Evolutionary conservation across 2,329 filamentous ascomycete genomes (phyloP).

Genomic region (Microcyclospora pomicola): DNA sequence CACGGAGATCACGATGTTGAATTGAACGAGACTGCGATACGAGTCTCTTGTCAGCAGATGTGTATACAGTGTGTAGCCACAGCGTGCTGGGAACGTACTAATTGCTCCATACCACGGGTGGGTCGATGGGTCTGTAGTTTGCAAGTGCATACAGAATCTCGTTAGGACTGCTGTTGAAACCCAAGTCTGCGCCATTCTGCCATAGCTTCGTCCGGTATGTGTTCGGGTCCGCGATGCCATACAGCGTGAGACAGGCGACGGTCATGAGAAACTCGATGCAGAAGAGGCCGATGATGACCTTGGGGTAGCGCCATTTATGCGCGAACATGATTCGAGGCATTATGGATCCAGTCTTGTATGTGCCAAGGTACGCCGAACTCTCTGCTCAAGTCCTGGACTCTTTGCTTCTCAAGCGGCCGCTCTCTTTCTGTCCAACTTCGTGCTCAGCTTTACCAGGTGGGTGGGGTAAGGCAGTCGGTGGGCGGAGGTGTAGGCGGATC

Average conservation of each 20-base stretch:
- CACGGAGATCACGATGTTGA: conserved; percentile 63
- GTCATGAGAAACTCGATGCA: conserved; percentile 51
- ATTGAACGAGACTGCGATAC: conserved; percentile 50
- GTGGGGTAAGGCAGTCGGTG: too few relatives aligned
- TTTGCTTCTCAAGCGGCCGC: too few relatives aligned
- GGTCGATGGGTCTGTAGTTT: conserved; percentile 48
- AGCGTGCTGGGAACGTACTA: conserved; percentile 41
- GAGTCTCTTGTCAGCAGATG: neutral
- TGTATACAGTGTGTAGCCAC: neutral
- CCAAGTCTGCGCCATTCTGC: conserved; percentile 55
- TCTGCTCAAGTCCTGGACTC: too few relatives aligned
- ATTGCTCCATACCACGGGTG: conserved; percentile 59
- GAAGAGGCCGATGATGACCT: conserved; percentile 44
- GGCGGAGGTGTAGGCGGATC: too few relatives aligned
- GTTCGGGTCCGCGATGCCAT: conserved; percentile 60
- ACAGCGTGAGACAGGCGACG: conserved; percentile 53
- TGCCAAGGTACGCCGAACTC: too few relatives aligned
- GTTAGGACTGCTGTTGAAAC: conserved; percentile 60
- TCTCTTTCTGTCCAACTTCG: too few relatives aligned
- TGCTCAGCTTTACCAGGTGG: too few relatives aligned
- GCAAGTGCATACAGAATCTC: conserved; percentile 59
- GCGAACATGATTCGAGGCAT: too few relatives aligned
- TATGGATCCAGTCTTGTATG: too few relatives aligned
- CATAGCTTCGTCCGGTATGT: conserved; percentile 59
- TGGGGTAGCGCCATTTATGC: conserved; percentile 36